These are phyloP conservation scores for Cucurbitaria berberidis DNA, from an alignment of 2,329 filamentous ascomycete genomes.

Conservation along the genomic window DNA sequence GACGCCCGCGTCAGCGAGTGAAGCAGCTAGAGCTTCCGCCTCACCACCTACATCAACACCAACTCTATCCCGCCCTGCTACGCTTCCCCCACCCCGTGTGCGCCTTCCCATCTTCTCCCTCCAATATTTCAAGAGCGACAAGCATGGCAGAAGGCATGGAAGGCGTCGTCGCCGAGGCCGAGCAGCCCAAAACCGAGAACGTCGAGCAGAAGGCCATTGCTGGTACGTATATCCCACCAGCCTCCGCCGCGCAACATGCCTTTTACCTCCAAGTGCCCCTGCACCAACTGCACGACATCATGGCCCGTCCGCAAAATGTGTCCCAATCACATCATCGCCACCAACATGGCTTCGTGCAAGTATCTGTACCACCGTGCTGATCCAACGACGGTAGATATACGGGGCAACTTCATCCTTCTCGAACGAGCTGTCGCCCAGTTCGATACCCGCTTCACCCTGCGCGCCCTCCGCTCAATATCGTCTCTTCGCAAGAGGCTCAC, in stretches of 20 bases:
- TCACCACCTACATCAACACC: conserved; percentile 29
- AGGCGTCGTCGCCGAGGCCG: conserved; percentile 51
- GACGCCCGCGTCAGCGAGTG: conserved; percentile 17
- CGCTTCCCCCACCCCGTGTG: conserved; percentile 15
- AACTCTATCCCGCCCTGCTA: conserved; percentile 14
- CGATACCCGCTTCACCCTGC: conserved; percentile 91
- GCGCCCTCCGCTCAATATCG: conserved; percentile 93
- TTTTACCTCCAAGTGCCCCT: conserved; percentile 32
- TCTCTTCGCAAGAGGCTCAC: conserved; percentile 91
- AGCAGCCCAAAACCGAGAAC: conserved; percentile 51
- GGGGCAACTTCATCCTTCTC: conserved; percentile 88
- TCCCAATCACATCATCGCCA: conserved; percentile 38
- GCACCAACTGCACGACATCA: conserved; percentile 25
- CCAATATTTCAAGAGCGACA: conserved; percentile 21
- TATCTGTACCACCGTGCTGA: conserved; percentile 41
- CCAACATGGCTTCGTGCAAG: conserved; percentile 34
- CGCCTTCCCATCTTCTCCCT: conserved; percentile 18
- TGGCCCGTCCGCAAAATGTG: conserved; percentile 37
- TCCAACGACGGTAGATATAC: conserved; percentile 73
- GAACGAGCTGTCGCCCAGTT: conserved; percentile 92
- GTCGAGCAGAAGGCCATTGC: conserved; percentile 49
- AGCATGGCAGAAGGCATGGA: conserved; percentile 60
- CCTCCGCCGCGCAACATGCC: conserved; percentile 18
- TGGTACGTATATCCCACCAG: conserved; percentile 41
- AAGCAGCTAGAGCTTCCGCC: conserved; percentile 21